A percentile compares a stretch with the other conserved stretches of the same genome.
Evolutionary conservation across 176 grass and related monocot species (phyloP).

Genomic region (Juncus inflexus): DNA sequence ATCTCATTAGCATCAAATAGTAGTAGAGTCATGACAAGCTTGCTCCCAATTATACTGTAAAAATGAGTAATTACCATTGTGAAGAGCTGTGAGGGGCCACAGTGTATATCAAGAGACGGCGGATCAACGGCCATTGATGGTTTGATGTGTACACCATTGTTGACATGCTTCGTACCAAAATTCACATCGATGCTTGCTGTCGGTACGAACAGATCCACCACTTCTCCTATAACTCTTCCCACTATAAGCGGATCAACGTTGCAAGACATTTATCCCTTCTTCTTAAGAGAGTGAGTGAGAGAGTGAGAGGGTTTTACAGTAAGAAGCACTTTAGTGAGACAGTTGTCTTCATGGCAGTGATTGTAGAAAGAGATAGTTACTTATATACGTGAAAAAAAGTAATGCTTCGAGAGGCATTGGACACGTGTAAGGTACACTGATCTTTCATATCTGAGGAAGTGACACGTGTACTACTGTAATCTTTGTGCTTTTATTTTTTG

Average conservation of each 20-base stretch:
- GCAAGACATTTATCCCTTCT: slow-evolving; percentile 31
- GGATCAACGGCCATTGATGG: slow-evolving; percentile 46
- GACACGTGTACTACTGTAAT: slow-evolving; percentile 13
- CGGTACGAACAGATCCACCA: slow-evolving; percentile 78
- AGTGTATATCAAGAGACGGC: slow-evolving; percentile 50
- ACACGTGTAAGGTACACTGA: not conserved
- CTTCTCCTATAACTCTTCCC: slow-evolving; percentile 77
- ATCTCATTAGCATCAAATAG: too few relatives aligned
- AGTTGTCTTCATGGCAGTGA: slow-evolving; percentile 4
- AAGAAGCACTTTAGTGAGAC: slow-evolving; percentile 6
- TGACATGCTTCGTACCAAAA: slow-evolving; percentile 61
- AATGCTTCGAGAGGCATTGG: not conserved
- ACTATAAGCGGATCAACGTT: slow-evolving; percentile 81
- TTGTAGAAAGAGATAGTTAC: not conserved
- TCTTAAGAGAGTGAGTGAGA: not conserved
- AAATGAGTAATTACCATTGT: slow-evolving; percentile 42
- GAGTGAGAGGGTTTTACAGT: not conserved
- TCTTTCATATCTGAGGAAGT: not conserved
- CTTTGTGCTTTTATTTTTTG: not conserved
- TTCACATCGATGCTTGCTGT: slow-evolving; percentile 51
- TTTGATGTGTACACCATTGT: slow-evolving; percentile 75
- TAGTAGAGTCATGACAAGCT: too few relatives aligned
- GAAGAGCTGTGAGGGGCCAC: slow-evolving; percentile 54
- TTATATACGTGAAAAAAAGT: too few relatives aligned
- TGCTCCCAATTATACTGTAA: too few relatives aligned